Base-by-base conservation (phyloP, 805 yeast species). In the Pichia manshurica region DNA sequence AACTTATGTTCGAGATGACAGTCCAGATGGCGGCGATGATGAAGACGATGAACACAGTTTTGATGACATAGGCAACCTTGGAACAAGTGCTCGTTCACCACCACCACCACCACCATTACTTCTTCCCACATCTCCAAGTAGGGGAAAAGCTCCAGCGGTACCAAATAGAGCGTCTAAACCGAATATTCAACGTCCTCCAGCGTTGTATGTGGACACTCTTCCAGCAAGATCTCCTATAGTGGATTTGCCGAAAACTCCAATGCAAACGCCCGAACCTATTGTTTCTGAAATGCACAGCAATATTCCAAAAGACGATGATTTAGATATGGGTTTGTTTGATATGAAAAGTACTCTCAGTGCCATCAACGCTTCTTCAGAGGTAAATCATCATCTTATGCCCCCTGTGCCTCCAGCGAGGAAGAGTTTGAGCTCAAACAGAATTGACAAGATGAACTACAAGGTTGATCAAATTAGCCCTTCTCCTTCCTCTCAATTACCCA, bases 351-450 rank as follows among this genome's bases (percentile, higher is more conserved):
- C 51, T 25, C 32, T 52, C 3, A 44, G 38, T 29, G 47, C 52
- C 17, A 45, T 53, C 3, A 39, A 39, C n/a, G 41, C 38, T 21
- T 19, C 41, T 16, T 17, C 10, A 10, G 34, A 41, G 13, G 28
- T 23, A 19, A 34, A 17, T 28, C 35, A 43, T 33, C 31, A 35
- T 37, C 16, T 29, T 19, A 4, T 37, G n/a, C 63, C 63, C n/a
- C 51, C 54, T 3, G 51, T 55, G 3, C 56, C 53, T 16, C 52
- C 54, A 17, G 42, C 51, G 19, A 42, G 53, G 34, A 48, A 50
- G 28, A 46, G 22, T 16, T 8, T 22, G 25, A 42, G 42, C 32
- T 45, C 32, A 10, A 40, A 42, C 23, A 32, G 48, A 15, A 40
- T 44, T 31, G 47, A 44, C 29, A 35, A 36, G 43, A 39, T 48